These are phyloP conservation scores for Mortierella hygrophila DNA, from an alignment of 192 early-diverging fungal species.

Conservation along the genomic window DNA sequence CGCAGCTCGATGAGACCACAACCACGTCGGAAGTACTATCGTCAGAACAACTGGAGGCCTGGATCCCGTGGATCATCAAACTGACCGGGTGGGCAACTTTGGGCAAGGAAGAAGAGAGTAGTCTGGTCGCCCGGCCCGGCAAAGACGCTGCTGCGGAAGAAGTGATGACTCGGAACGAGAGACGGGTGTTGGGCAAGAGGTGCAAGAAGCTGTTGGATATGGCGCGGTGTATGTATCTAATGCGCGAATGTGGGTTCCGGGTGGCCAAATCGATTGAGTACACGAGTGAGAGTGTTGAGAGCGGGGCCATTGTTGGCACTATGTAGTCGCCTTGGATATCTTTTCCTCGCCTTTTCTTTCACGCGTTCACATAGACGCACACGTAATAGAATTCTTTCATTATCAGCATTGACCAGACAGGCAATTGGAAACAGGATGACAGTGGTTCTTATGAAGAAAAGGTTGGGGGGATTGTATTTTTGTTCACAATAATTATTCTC, in stretches of 20 bases:
- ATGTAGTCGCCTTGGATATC: conserved; percentile 21
- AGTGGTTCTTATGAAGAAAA: neutral
- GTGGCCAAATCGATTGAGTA: conserved; percentile 48
- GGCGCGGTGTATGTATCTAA: conserved; percentile 41
- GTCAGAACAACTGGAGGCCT: conserved; percentile 20
- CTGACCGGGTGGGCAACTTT: conserved; percentile 52
- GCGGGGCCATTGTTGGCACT: conserved; percentile 43
- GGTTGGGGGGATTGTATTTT: neutral
- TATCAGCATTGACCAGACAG: neutral
- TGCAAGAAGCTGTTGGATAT: conserved; percentile 53
- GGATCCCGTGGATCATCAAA: conserved; percentile 54
- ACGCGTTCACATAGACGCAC: neutral
- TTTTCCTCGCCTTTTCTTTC: neutral
- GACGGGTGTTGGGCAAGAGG: conserved; percentile 45
- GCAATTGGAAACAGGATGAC: neutral
- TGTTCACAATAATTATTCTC: conserved; percentile 6
- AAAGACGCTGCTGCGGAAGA: conserved; percentile 25
- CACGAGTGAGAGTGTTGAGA: conserved; percentile 47
- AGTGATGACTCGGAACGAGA: conserved; percentile 33
- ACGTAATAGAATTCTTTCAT: neutral
- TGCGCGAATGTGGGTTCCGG: conserved; percentile 47
- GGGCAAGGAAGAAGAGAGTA: conserved; percentile 45
- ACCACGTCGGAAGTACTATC: neutral
- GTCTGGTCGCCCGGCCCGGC: conserved; percentile 40
- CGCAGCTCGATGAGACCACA: neutral